Conservation (phyloP, 208 protist genomes). For the Angomonas desouzai region DNA sequence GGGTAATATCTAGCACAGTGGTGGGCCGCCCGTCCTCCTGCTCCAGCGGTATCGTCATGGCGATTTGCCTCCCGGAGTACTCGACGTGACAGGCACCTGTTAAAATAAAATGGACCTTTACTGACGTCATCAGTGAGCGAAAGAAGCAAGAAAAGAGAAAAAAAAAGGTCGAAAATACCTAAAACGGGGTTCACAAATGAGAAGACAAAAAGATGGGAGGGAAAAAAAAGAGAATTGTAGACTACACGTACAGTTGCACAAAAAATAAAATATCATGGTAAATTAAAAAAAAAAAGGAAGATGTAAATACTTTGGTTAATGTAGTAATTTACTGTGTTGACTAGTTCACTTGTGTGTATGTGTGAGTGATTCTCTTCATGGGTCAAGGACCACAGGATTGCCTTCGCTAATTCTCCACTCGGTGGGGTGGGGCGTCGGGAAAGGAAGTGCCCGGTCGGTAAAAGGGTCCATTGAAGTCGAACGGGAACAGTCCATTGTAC, state of each 20-base stretch:
- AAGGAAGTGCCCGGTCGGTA: constrained; percentile 42
- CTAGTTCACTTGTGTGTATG: constrained; percentile 1
- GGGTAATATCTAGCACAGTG: constrained; percentile 39
- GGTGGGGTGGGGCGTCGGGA: constrained; percentile 39
- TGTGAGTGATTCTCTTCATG: no score
- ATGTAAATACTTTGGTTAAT: not conserved
- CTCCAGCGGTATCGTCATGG: constrained; percentile 38
- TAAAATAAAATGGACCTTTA: constrained; percentile 65
- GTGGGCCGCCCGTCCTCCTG: constrained; percentile 36
- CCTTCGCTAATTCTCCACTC: not conserved
- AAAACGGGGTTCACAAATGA: constrained; percentile 9
- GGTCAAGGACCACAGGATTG: no score
- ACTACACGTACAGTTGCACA: not conserved
- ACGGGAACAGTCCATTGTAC: constrained; percentile 77
- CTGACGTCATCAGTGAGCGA: constrained; percentile 21
- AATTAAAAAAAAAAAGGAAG: not conserved
- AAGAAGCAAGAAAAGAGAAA: constrained; percentile 18
- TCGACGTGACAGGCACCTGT: constrained; percentile 51
- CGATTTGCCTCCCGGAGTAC: constrained; percentile 66
- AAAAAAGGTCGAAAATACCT: constrained; percentile 17
- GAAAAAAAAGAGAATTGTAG: constrained; percentile 10
- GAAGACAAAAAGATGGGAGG: constrained; percentile 1
- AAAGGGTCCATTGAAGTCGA: constrained; percentile 71
- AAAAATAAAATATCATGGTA: not conserved
- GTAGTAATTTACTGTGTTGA: not conserved